Evolutionary conservation across 768 basidiomycete genomes (phyloP).

Genomic region (Cyclocybe cylindracea): DNA sequence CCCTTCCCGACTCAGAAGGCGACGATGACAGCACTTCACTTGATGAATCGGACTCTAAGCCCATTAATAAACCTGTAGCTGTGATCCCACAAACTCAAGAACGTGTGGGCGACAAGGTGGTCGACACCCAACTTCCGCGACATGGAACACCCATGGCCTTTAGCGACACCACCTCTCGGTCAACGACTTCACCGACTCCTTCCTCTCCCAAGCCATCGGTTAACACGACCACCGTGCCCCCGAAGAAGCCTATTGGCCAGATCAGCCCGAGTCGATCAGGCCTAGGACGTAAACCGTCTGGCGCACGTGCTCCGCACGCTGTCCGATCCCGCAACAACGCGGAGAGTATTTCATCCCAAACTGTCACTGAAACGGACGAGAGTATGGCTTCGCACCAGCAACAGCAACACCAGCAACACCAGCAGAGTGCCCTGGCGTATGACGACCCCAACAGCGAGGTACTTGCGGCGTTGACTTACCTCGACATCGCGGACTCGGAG

Average conservation of each 20-base stretch:
- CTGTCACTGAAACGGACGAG: slow-evolving; percentile 23
- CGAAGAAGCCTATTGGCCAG: slow-evolving; percentile 23
- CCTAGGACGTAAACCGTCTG: slow-evolving; percentile 74
- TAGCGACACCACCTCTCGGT: slow-evolving; percentile 21
- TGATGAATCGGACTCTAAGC: slow-evolving; percentile 13
- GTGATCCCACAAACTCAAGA: not conserved
- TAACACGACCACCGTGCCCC: slow-evolving; percentile 12
- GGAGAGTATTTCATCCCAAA: slow-evolving; percentile 37
- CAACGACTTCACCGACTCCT: slow-evolving; percentile 3
- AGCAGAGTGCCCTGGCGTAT: slow-evolving; percentile 13
- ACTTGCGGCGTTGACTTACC: slow-evolving; percentile 76
- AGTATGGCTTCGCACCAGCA: slow-evolving; percentile 8
- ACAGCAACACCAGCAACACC: slow-evolving; percentile 12
- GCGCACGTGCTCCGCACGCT: slow-evolving; percentile 74
- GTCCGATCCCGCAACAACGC: slow-evolving; percentile 42
- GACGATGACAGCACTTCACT: slow-evolving; percentile 29
- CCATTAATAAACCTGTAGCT: slow-evolving; percentile 8
- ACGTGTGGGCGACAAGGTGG: slow-evolving; percentile 7
- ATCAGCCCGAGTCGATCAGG: slow-evolving; percentile 39
- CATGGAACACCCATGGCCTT: slow-evolving; percentile 42
- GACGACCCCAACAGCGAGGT: slow-evolving; percentile 59
- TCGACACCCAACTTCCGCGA: slow-evolving; percentile 21
- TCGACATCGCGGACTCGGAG: slow-evolving; percentile 54
- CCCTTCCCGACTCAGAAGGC: slow-evolving; percentile 26
- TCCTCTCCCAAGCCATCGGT: slow-evolving; percentile 1